Evolutionary conservation across 2,329 filamentous ascomycete species (phyloP).

Genomic region (Mollisia scopiformis): DNA sequence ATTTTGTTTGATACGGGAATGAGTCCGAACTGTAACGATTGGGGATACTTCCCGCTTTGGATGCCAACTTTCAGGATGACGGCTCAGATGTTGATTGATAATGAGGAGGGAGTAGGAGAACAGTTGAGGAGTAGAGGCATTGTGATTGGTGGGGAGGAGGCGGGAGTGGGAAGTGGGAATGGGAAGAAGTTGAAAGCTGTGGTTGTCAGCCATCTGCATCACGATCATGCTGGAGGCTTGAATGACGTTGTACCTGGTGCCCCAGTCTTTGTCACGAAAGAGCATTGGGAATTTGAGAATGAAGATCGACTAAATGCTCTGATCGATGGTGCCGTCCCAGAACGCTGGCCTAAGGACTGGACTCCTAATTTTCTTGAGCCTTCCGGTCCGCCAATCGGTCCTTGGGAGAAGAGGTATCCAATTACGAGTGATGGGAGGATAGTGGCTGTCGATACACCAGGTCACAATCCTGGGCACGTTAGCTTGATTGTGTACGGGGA

Average conservation of each 20-base stretch:
- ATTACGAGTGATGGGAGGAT: slow-evolving; percentile 37
- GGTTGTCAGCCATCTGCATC: slow-evolving; percentile 36
- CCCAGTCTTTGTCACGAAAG: slow-evolving; percentile 33
- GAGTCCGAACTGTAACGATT: slow-evolving; percentile 28
- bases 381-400: slow-evolving; percentile 32
- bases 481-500: slow-evolving; percentile 33
- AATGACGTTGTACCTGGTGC: slow-evolving; percentile 26
- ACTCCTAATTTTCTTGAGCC: slow-evolving; percentile 34
- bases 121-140: slow-evolving; percentile 27
- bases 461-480: slow-evolving; percentile 40
- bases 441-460: slow-evolving; percentile 38
- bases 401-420: slow-evolving; percentile 34
- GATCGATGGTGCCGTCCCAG: slow-evolving; percentile 35
- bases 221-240: slow-evolving; percentile 34
- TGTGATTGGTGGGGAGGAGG: background rate
- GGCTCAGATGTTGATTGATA: slow-evolving; percentile 8
- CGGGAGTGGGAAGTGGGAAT: slow-evolving; percentile 6
- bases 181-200: slow-evolving; percentile 32
- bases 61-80: slow-evolving; percentile 16
- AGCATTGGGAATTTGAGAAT: slow-evolving; percentile 39
- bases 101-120: slow-evolving; percentile 12
- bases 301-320: slow-evolving; percentile 30
- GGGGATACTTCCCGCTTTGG: slow-evolving; percentile 29
- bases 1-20: slow-evolving; percentile 35
- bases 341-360: slow-evolving; percentile 38